Base-by-base conservation (phyloP, 306 rosid species). In the Vachellia pachyceras region DNA sequence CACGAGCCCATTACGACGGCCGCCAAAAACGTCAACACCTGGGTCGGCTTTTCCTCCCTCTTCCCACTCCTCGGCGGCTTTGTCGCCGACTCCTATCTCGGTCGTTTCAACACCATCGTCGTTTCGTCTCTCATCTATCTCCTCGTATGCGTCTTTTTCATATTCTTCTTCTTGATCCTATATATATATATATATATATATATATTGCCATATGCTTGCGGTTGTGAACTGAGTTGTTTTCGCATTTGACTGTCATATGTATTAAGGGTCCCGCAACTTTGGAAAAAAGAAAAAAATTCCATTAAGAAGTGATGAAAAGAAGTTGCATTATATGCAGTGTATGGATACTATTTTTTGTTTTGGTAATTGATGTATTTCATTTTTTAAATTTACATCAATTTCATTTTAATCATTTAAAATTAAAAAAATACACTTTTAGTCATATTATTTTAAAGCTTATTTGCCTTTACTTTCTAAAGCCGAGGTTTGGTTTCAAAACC, bases 61-160 rank as follows among this genome's bases (percentile, higher is more conserved):
- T 89, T 89, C 60, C 92, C 95, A n/a, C 5, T 91, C 49, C 82
- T 91, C 4, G 92, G 95, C 14, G 91, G 89, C 22, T 84, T 87
- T 81, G 11, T 89, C 0, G 92, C 92, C 3, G 95, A 91, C 64
- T 91, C 95, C 0, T 86, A 69, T 41, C 39, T 89, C 0, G 95
- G 95, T 57, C 89, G 95, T 5, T 91, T 89, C 90, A 82, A 61
- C 33, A 87, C 95, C 44, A 91, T 91, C 22, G 77, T 91, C 69
- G 6, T 79, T 14, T 87, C 95, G 2, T 84, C 89, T 3, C 36
- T 73, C 83, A 84, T 89, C 35, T 91, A 87, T 79, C 83, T 87
- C 10, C 4, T 81, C 89, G 95, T 91, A 84, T 79, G 18, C 33
- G 33, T 63, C 1, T 23, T 22, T 22, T 3, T 54, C 9, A 25